These are phyloP conservation scores for Lachancea mirantina DNA, from an alignment of 805 yeast species.

Conservation along the genomic window DNA sequence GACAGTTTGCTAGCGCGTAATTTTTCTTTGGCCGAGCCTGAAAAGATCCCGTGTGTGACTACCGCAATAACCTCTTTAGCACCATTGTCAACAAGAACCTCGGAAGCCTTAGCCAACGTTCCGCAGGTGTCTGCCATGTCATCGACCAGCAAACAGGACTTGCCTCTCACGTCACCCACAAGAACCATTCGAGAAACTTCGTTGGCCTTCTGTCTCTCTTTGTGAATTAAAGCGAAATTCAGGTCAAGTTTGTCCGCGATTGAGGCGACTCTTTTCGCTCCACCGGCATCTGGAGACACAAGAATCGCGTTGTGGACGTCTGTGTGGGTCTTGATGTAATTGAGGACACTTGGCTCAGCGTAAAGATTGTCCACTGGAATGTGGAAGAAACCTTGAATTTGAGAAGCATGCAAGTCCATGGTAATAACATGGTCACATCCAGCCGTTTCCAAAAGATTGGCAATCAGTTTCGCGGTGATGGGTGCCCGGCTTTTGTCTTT, in stretches of 20 bases:
- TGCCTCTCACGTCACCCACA: slow-evolving; percentile 76
- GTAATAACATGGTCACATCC: slow-evolving; percentile 85
- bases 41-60: slow-evolving; percentile 74
- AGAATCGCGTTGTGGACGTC: slow-evolving; percentile 58
- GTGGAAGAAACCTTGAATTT: slow-evolving; percentile 78
- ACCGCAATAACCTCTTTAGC: slow-evolving; percentile 74
- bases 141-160: slow-evolving; percentile 71
- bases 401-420: slow-evolving; percentile 85
- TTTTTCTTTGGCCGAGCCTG: slow-evolving; percentile 67
- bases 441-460: slow-evolving; percentile 73
- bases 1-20: slow-evolving; percentile 62
- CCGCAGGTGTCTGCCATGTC: slow-evolving; percentile 93
- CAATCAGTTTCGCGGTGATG: slow-evolving; percentile 77
- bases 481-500: slow-evolving; percentile 83
- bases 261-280: slow-evolving; percentile 84
- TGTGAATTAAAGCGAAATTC: slow-evolving; percentile 78
- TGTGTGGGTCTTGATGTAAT: slow-evolving; percentile 60
- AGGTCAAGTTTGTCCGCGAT: slow-evolving; percentile 72
- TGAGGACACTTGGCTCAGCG: slow-evolving; percentile 75
- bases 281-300: slow-evolving; percentile 86
- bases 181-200: slow-evolving; percentile 80
- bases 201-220: slow-evolving; percentile 76
- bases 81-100: slow-evolving; percentile 56
- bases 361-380: slow-evolving; percentile 79
- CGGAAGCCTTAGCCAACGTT: slow-evolving; percentile 77